Percentiles rank a stretch among this genome's conserved stretches.
Conservation (phyloP, 441 rosid genomes). For the Brassica hybrid region DNA sequence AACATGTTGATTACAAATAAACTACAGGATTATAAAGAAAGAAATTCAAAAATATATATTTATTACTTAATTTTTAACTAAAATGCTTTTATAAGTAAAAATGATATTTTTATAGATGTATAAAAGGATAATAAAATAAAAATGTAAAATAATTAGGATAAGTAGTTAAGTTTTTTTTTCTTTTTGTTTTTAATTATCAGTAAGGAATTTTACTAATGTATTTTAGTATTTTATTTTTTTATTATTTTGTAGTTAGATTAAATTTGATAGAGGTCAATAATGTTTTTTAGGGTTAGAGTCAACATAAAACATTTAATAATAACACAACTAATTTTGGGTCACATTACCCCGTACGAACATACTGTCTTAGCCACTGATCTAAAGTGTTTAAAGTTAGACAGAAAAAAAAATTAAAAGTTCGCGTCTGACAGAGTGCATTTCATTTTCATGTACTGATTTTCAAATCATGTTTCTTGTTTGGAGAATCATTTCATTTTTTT, state of each 20-base stretch:
- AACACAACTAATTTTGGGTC: neutral
- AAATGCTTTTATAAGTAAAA: neutral
- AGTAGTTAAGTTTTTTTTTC: neutral
- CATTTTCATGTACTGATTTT: constrained; percentile 29
- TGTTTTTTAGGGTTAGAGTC: neutral
- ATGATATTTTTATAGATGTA: neutral
- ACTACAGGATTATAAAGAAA: too few relatives aligned
- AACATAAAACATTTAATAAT: neutral
- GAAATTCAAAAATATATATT: too few relatives aligned
- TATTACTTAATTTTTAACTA: neutral
- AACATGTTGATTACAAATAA: neutral
- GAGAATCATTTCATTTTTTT: neutral
- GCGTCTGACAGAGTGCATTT: constrained; percentile 7
- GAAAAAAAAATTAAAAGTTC: neutral
- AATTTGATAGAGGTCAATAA: neutral
- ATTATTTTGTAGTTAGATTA: neutral
- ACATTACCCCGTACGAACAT: neutral
- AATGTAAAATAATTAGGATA: neutral
- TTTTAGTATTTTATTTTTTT: neutral
- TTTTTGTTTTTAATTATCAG: neutral
- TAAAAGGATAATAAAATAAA: neutral
- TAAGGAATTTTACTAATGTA: neutral
- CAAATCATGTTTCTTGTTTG: constrained; percentile 11
- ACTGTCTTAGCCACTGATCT: neutral
- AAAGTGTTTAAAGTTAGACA: neutral